A percentile compares a stretch with the other conserved stretches of the same genome.
Evolutionary conservation across 305 asterid genomes (phyloP).

Genomic region (Solanum hybrid): DNA sequence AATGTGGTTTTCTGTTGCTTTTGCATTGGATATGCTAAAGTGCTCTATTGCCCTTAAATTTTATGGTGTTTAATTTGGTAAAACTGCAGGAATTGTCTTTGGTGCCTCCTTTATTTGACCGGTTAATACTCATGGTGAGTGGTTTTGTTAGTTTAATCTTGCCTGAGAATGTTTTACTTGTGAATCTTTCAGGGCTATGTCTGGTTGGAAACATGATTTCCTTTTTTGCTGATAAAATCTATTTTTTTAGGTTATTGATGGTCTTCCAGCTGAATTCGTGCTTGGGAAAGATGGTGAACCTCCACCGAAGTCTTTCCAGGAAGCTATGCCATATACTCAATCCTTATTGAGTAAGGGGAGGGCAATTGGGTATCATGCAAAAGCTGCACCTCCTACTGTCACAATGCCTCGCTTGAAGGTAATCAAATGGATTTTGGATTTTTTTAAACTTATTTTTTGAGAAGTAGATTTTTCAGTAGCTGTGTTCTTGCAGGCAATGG

Average conservation of each 20-base stretch:
- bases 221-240: neutral
- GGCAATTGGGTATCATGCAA: constrained; percentile 81
- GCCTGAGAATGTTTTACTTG: neutral
- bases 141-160: neutral
- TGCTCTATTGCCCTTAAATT: neutral
- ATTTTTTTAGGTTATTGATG: constrained; percentile 65
- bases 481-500: constrained; percentile 56
- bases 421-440: neutral
- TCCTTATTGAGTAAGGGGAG: constrained; percentile 54
- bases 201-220: neutral
- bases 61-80: neutral
- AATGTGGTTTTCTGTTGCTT: neutral
- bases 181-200: neutral
- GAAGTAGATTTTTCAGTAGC: neutral
- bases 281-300: constrained; percentile 70
- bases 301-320: constrained; percentile 43
- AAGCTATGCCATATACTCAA: constrained; percentile 87
- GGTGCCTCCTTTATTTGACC: constrained; percentile 58
- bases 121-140: constrained; percentile 66
- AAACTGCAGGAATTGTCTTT: constrained; percentile 63
- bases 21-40: neutral
- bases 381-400: constrained; percentile 91
- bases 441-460: neutral
- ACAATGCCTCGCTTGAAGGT: constrained; percentile 97
- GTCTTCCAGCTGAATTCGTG: constrained; percentile 86